phyloP scores from a whole-genome alignment of 2,329 filamentous ascomycete genomes.

The Phoma sp. region DNA sequence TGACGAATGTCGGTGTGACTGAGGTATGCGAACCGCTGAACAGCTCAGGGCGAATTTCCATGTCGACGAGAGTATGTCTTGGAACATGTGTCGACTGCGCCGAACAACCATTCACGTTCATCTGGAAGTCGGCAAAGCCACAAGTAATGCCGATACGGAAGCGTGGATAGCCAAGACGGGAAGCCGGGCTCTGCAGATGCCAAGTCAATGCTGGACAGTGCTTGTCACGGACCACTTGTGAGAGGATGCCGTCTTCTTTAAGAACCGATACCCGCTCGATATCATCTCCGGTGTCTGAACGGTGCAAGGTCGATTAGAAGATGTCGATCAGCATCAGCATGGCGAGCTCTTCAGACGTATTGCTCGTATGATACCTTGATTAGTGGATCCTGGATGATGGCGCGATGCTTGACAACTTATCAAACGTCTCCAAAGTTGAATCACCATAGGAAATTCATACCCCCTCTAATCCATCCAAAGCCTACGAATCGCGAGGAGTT shows the following conservation, averaged over 20 bases:
- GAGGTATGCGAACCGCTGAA: neutral
- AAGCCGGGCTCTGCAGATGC: neutral
- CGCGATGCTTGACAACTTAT: too few species aligned
- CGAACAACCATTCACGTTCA: slow-evolving; percentile 24
- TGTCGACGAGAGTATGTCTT: slow-evolving; percentile 3
- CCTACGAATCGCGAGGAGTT: too few species aligned
- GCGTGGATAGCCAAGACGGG: slow-evolving; percentile 1
- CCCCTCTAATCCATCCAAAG: too few species aligned
- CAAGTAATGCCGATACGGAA: slow-evolving; percentile 2
- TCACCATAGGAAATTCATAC: too few species aligned
- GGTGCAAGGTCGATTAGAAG: too few species aligned
- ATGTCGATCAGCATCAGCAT: too few species aligned
- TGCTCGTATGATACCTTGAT: too few species aligned
- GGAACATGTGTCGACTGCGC: slow-evolving; percentile 15
- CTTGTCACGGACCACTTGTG: neutral
- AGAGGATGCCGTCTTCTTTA: neutral
- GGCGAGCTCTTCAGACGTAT: too few species aligned
- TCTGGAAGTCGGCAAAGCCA: slow-evolving; percentile 10
- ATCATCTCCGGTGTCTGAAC: too few species aligned
- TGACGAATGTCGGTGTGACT: slow-evolving; percentile 8
- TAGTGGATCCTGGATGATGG: too few species aligned
- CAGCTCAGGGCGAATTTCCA: neutral
- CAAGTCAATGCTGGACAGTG: slow-evolving; percentile 2
- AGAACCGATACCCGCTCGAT: neutral
- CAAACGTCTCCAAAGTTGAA: too few species aligned